These are phyloP conservation scores for Cucurbita pepo DNA, from an alignment of 306 rosid species.

Conservation along the genomic window DNA sequence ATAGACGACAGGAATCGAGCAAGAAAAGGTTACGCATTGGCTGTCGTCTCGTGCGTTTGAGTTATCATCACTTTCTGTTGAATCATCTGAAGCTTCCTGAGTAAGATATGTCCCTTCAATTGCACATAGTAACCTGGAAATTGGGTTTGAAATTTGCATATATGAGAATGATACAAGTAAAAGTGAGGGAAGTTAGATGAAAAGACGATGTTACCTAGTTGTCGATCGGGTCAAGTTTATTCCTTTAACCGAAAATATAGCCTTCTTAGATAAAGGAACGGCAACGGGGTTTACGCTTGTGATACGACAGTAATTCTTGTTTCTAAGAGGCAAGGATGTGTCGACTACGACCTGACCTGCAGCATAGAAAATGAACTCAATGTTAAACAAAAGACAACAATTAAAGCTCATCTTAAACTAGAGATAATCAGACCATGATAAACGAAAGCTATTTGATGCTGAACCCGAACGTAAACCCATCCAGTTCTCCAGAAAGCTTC, in stretches of 20 bases:
- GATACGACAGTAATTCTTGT: constrained; percentile 36
- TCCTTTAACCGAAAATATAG: constrained; percentile 64
- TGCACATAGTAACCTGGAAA: constrained; percentile 70
- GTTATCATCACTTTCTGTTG: constrained; percentile 30
- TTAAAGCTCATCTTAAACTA: not conserved
- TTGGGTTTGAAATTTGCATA: not conserved
- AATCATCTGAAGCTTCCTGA: constrained; percentile 37
- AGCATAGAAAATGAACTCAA: constrained; percentile 5
- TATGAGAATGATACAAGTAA: not conserved
- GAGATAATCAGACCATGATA: constrained; percentile 47
- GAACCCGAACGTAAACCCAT: constrained; percentile 65
- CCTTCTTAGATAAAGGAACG: constrained; percentile 37
- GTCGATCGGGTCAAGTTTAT: constrained; percentile 37
- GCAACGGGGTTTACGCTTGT: constrained; percentile 69
- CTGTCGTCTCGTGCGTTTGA: constrained; percentile 33
- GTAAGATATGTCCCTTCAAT: constrained; percentile 74
- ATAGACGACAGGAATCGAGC: constrained; percentile 36
- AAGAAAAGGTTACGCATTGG: constrained; percentile 48
- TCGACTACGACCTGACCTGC: constrained; percentile 75
- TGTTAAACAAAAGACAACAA: not conserved
- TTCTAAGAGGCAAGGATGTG: constrained; percentile 40
- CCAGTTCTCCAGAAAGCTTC: constrained; percentile 81
- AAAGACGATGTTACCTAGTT: constrained; percentile 35
- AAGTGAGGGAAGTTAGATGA: not conserved
- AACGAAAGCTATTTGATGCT: constrained; percentile 46